Conservation (phyloP, 2,329 filamentous ascomycete species). For the Talaromyces sp. region DNA sequence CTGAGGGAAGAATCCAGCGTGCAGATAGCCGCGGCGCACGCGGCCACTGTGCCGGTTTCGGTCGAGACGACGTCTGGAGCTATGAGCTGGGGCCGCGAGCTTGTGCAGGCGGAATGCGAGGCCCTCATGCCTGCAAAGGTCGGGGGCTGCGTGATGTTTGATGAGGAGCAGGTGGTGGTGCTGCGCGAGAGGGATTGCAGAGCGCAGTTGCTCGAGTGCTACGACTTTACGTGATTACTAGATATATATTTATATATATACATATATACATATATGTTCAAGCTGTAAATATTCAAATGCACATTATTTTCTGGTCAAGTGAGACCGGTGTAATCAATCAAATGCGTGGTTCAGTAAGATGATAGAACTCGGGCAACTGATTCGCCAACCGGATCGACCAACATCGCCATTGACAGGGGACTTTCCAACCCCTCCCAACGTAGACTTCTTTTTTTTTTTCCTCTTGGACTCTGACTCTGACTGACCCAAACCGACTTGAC, state of each 20-base stretch:
- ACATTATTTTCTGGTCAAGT: not conserved
- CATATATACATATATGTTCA: not conserved
- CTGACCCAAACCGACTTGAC: not conserved
- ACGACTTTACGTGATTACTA: constrained; percentile 67
- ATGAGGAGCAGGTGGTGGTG: constrained; percentile 87
- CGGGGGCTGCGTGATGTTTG: constrained; percentile 72
- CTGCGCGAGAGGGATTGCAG: constrained; percentile 66
- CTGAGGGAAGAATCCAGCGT: constrained; percentile 49
- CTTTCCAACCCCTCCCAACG: not conserved
- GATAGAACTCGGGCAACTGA: not conserved
- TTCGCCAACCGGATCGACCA: not conserved
- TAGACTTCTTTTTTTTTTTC: not conserved
- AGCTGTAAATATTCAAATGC: not conserved
- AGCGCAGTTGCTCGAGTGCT: constrained; percentile 70
- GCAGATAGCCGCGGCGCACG: constrained; percentile 42
- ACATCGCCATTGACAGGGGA: not conserved
- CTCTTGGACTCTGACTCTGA: not conserved
- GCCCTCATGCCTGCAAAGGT: constrained; percentile 39
- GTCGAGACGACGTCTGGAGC: constrained; percentile 15
- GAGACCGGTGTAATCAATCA: too few species aligned
- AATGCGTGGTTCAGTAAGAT: not conserved
- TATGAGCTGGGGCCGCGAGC: constrained; percentile 20
- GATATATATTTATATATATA: not conserved
- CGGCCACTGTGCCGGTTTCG: constrained; percentile 12
- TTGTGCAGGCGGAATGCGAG: constrained; percentile 25